These are phyloP conservation scores for Penicillium expansum DNA, from an alignment of 2,329 filamentous ascomycete genomes.

Conservation along the genomic window DNA sequence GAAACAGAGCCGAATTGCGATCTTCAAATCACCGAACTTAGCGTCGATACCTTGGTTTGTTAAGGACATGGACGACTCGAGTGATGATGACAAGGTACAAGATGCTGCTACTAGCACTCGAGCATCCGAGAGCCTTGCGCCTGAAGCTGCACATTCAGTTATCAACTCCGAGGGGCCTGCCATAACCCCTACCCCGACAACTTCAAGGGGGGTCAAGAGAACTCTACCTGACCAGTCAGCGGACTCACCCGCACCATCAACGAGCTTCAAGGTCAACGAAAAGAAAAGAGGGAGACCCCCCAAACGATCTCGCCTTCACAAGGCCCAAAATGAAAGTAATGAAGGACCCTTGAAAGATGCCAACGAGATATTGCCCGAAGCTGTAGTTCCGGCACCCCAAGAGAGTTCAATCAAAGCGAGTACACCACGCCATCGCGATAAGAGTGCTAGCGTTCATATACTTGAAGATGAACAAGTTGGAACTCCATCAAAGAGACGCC, in stretches of 20 bases:
- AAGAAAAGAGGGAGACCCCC: slow-evolving; percentile 12
- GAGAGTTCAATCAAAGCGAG: neutral
- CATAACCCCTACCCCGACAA: neutral
- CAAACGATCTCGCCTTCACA: slow-evolving; percentile 21
- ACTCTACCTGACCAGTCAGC: neutral
- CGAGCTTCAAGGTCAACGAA: neutral
- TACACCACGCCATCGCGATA: neutral
- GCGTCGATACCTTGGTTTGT: slow-evolving; percentile 38
- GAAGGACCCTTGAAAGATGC: neutral
- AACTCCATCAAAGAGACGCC: slow-evolving; percentile 17
- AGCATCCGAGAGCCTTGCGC: neutral
- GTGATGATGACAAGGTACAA: neutral
- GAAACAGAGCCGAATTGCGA: slow-evolving; percentile 38
- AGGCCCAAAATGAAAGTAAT: neutral
- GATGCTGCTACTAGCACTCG: neutral
- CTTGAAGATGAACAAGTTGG: slow-evolving; percentile 3
- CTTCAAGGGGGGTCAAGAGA: neutral
- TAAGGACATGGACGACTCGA: slow-evolving; percentile 11
- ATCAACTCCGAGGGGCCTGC: neutral
- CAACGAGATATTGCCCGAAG: neutral
- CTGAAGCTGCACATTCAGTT: neutral
- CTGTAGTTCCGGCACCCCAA: neutral
- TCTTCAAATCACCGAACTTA: slow-evolving; percentile 39
- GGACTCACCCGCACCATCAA: neutral
- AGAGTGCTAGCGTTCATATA: slow-evolving; percentile 7